Conservation (phyloP, 192 early-diverging fungal species). For the Cetraspora pellucida region DNA sequence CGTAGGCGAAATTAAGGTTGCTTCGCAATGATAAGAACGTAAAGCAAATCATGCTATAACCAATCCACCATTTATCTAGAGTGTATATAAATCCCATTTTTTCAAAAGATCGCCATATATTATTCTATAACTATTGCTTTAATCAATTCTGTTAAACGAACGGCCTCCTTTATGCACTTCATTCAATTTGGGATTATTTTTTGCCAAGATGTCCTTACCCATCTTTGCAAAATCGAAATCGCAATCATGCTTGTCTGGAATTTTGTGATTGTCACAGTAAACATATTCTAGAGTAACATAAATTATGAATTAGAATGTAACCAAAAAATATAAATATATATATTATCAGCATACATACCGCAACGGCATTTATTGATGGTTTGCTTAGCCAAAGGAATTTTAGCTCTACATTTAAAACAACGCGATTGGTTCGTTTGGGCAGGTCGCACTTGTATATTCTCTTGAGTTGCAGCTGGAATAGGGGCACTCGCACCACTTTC, state of each 20-base stretch:
- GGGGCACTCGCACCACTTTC: slow-evolving; percentile 43
- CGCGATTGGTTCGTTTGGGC: slow-evolving; percentile 69
- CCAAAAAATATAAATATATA: neutral
- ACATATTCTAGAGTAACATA: slow-evolving; percentile 53
- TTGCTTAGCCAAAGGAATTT: slow-evolving; percentile 78
- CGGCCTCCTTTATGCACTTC: slow-evolving; percentile 73
- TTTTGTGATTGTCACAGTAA: slow-evolving; percentile 76
- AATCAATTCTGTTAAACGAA: slow-evolving; percentile 69
- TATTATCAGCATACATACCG: slow-evolving; percentile 37
- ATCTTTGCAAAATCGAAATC: slow-evolving; percentile 76
- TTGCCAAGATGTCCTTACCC: slow-evolving; percentile 70
- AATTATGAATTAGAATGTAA: neutral
- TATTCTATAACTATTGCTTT: neutral
- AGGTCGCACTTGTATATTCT: slow-evolving; percentile 43
- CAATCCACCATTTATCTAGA: too few relatives aligned
- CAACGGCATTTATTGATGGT: slow-evolving; percentile 79
- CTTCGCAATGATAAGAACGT: too few relatives aligned
- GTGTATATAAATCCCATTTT: too few relatives aligned
- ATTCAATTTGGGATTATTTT: slow-evolving; percentile 76
- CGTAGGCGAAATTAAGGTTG: too few relatives aligned
- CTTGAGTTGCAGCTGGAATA: slow-evolving; percentile 25
- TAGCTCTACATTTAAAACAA: slow-evolving; percentile 69
- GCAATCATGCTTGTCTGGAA: slow-evolving; percentile 73
- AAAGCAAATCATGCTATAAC: too few relatives aligned
- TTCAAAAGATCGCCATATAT: too few relatives aligned